Conservation (phyloP, 495 filamentous ascomycete species). For the Ascodesmis nigricans region DNA sequence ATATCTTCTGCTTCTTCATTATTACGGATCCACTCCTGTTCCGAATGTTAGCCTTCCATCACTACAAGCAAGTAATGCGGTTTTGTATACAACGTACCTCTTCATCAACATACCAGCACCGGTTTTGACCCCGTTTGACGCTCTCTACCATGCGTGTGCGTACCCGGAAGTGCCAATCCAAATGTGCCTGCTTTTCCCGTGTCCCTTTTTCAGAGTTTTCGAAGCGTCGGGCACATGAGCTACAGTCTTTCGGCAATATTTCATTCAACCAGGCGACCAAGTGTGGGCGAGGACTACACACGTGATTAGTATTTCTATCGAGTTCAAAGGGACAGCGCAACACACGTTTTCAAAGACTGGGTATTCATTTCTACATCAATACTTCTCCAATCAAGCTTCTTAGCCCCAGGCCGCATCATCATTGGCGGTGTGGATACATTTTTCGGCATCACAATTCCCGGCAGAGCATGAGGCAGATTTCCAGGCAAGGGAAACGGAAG, state of each 20-base stretch:
- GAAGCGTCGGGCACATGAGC: slow-evolving; percentile 79
- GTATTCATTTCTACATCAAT: slow-evolving; percentile 47
- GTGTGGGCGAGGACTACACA: slow-evolving; percentile 45
- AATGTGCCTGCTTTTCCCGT: slow-evolving; percentile 68
- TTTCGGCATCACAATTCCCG: slow-evolving; percentile 13
- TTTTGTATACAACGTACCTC: slow-evolving; percentile 36
- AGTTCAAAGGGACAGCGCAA: slow-evolving; percentile 18
- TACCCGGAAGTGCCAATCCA: slow-evolving; percentile 95
- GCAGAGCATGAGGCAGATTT: slow-evolving; percentile 2
- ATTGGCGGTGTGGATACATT: slow-evolving; percentile 16
- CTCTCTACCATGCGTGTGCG: slow-evolving; percentile 72
- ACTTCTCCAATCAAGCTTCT: slow-evolving; percentile 20
- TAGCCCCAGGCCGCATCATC: slow-evolving; percentile 8
- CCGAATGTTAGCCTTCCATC: too few species aligned
- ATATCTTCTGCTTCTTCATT: slow-evolving; percentile 51
- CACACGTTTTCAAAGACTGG: slow-evolving; percentile 60
- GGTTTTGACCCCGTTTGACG: slow-evolving; percentile 58
- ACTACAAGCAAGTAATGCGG: slow-evolving; percentile 5
- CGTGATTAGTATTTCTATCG: slow-evolving; percentile 18
- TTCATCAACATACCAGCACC: slow-evolving; percentile 87
- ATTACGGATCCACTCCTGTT: slow-evolving; percentile 83
- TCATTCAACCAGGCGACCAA: slow-evolving; percentile 56
- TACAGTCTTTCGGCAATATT: slow-evolving; percentile 59
- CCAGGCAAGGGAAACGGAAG: slow-evolving; percentile 19
- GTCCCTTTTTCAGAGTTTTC: slow-evolving; percentile 51